Evolutionary conservation across 805 yeast genomes (phyloP), one percentile per base, ranked within the genome.

Genomic region (Candida ovalis): DNA sequence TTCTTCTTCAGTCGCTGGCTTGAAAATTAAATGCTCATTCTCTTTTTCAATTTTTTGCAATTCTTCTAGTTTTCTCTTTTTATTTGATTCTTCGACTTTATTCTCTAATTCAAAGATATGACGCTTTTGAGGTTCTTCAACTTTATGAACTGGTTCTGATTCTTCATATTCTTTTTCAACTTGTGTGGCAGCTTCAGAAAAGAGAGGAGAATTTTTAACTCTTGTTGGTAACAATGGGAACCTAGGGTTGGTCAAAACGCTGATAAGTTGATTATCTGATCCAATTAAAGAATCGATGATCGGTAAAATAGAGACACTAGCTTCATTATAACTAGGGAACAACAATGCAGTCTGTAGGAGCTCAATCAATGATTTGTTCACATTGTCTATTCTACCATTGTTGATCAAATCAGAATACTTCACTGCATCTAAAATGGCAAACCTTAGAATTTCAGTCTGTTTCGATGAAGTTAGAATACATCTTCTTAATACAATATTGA

Each of bases 221-320:
- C 56, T 52, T 39, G 44, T 28, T 10, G 67, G 58, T 13, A 66
- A 46, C n/a, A 65, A 40, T 3, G 96, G 96, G 56, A 88, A 78
- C 58, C 94, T 73, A 38, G 96, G 96, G 57, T 86, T 85, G 46
- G 80, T 75, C 56, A 88, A 72, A 1, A 85, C 71, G 58, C 87
- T 79, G 38, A 83, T 61, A 19, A 78, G 60, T 8, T 72, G 76
- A 58, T 81, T 79, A 38, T 69, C 63, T 13, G 74, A 64, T 3
- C 72, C 73, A 50, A 85, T 61, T 5, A 86, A 59, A 2, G 72
- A 67, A 12, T 80, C 64, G 1, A 86, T 84, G 49, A 91, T 80
- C 8, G 97, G 96, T 51, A 87, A 70, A 27, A 87, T 72, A 13
- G 89, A 82, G 38, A 77, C 75, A 28, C 57, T 52, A 2, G 77